Evolutionary conservation across 164 flowering plant species (phyloP).

Genomic region (Aristolochia contorta): DNA sequence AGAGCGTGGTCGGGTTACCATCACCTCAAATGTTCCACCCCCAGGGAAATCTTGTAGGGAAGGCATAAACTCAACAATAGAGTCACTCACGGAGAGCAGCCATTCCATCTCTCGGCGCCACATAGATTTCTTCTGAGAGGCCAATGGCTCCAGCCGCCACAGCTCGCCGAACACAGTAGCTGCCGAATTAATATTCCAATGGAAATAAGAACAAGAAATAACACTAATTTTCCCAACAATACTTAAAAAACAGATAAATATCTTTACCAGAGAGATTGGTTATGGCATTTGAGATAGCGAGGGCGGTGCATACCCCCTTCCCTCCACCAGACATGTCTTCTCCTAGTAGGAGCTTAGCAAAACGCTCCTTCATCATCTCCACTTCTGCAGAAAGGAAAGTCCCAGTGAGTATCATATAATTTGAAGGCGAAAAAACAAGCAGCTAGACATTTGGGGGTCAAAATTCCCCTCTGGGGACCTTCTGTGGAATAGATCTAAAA

Average conservation of each 20-base stretch:
- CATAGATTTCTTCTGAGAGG: constrained; percentile 47
- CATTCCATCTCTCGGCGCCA: constrained; percentile 89
- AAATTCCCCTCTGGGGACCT: background rate
- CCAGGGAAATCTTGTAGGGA: constrained; percentile 61
- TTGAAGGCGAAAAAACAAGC: background rate
- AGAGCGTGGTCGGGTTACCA: constrained; percentile 59
- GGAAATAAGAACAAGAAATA: background rate
- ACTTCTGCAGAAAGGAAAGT: constrained; percentile 29
- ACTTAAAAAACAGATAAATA: no score
- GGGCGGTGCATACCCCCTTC: constrained; percentile 74
- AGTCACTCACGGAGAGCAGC: constrained; percentile 61
- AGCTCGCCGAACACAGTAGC: constrained; percentile 76
- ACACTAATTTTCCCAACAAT: background rate
- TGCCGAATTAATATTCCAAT: constrained; percentile 11
- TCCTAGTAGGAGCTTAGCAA: constrained; percentile 72
- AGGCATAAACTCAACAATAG: constrained; percentile 69
- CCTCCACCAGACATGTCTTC: constrained; percentile 94
- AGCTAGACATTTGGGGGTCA: background rate
- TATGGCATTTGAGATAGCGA: constrained; percentile 79
- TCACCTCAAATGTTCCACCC: constrained; percentile 65
- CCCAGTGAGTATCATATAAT: background rate
- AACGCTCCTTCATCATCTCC: constrained; percentile 76
- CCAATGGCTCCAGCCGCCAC: constrained; percentile 76
- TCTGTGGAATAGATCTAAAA: background rate
- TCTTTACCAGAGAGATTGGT: constrained; percentile 61